These are phyloP conservation scores for Saccharomyces pastorianus DNA, from an alignment of 1,139 yeast species.

Conservation along the genomic window DNA sequence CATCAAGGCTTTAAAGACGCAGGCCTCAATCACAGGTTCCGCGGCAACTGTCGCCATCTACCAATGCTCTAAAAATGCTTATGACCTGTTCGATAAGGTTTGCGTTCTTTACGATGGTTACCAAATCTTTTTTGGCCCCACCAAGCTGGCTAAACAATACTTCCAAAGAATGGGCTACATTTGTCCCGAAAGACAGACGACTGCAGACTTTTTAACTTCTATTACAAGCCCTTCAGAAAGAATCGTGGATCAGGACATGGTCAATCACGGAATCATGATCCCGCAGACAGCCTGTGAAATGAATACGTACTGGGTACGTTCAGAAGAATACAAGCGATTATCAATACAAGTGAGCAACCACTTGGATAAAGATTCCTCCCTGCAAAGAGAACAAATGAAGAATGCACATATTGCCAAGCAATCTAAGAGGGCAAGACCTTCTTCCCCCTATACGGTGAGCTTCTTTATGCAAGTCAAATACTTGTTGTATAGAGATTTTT, in stretches of 20 bases:
- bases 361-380: constrained; percentile 9
- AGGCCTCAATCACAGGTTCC: constrained; percentile 49
- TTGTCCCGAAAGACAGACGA: constrained; percentile 44
- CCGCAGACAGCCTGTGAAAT: constrained; percentile 65
- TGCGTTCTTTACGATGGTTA: constrained; percentile 38
- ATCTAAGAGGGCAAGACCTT: constrained; percentile 39
- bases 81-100: constrained; percentile 40
- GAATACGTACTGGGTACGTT: constrained; percentile 51
- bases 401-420: constrained; percentile 45
- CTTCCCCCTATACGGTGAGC: constrained; percentile 51
- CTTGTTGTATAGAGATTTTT: constrained; percentile 45
- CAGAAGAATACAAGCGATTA: constrained; percentile 42
- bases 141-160: constrained; percentile 34
- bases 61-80: constrained; percentile 71
- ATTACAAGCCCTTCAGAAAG: constrained; percentile 50
- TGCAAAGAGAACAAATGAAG: constrained; percentile 27
- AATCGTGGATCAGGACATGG: constrained; percentile 23
- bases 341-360: constrained; percentile 35
- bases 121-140: constrained; percentile 39
- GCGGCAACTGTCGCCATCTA: constrained; percentile 71
- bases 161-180: constrained; percentile 46
- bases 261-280: constrained; percentile 42
- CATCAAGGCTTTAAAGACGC: constrained; percentile 55
- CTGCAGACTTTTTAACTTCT: constrained; percentile 46
- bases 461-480: constrained; percentile 45